Evolutionary conservation across 306 rosid species (phyloP), one percentile per base, ranked within the genome.

Genomic region (Begonia masoniana): DNA sequence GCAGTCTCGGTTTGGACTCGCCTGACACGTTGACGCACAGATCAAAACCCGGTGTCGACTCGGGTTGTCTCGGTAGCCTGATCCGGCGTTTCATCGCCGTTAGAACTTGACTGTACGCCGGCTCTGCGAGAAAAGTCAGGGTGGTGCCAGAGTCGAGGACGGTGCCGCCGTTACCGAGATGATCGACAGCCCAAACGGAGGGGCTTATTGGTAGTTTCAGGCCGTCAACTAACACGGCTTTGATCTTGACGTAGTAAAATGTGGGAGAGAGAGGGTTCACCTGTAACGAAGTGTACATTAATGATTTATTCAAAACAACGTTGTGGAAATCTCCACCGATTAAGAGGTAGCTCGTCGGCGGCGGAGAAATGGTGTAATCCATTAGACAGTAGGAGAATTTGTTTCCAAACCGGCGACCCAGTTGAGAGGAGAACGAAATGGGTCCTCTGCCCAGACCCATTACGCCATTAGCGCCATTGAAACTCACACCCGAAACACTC

Each of bases 111-210:
- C 68, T 63, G 64, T 86, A 79, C 21, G 92, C 92, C 10, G 71
- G 64, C 45, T 79, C 81, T 0, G 70, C 64, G 0, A 86, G 41
- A 46, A 79, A 82, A 0, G 78, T 68, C 6, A 86, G 31, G 6
- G 95, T 86, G 0, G 95, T 86, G 6, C 95, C 95, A 6, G 95
- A 82, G 43, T 86, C 95, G 6, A 86, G 54, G 53, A 86, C 71
- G 10, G 92, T 82, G 10, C 95, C 95, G 58, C 95, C 92, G 66
- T 79, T 71, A 0, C 95, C 95, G 9, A 13, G 2, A 11, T 42
- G 39, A 59, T 82, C 80, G 10, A 82, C 13, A 6, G 65, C 10
- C 88, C 88, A 86, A 11, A 79, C 80, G 47, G 85, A 67, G 13
- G 75, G 63, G 60, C 50, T 58, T 0, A 85, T 67, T 2, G 73